Evolutionary conservation across 768 basidiomycete species (phyloP), one percentile per base, ranked within the genome.

Genomic region (Suillus brevipes): DNA sequence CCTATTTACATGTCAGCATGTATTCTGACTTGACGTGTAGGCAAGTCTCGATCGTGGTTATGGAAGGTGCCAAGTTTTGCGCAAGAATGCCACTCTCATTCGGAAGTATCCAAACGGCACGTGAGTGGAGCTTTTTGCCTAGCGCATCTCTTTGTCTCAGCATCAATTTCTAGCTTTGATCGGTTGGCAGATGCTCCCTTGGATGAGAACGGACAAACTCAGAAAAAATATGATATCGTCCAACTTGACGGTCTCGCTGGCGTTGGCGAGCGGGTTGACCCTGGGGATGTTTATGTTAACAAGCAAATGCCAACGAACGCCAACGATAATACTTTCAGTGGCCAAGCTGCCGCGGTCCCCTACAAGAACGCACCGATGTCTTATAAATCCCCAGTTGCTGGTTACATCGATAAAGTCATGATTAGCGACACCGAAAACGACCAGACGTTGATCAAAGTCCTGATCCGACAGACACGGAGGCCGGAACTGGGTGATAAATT

Each of bases 401-500:
- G 94, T 23, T 89, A 95, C 72, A 90, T 99, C 69, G 97, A 99
- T 85, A 98, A 99, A 77, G 94, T 99, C 71, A 88, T 99, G 88
- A 87, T 99, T 68, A 96, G 93, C 66, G 95, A 98, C 74, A 96
- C 94, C 10, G 97, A 99, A 71, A 94, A 93, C 71, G 96, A 98
- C 77, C 94, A 97, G 76, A 94, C 92, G 18, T 81, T 99, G 66
- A 92, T 99, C 83, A 99, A 99, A 79, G 95, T 99, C 49, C 83
- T 99, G 71, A 94, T 98, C 72, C 89, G 97, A 38, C 97, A 99
- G 80, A 99, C 97, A 20, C 85, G 97, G 75, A 84, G 94, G 62
- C 97, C 97, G 53, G 97, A 99, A 73, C 82, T 99, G 53, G 97
- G 97, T 2, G 97, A 99, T 82, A 99, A 99, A 79, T 99, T 99